Conservation (phyloP, 1,139 yeast genomes). For the Debaryomyces robertsiae region DNA sequence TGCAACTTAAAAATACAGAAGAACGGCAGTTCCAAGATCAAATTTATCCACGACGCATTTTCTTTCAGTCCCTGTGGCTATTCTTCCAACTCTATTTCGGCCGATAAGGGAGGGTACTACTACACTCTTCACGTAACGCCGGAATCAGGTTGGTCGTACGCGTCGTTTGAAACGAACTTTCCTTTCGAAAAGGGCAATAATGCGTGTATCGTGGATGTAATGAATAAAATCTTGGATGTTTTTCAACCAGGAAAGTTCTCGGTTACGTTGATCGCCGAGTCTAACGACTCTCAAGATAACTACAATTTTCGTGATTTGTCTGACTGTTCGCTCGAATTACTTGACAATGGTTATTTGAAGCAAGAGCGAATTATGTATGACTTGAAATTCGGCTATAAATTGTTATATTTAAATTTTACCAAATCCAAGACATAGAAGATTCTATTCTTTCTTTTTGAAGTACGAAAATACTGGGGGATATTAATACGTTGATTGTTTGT, state of each 20-base stretch:
- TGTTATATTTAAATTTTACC: conserved; percentile 51
- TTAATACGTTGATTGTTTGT: conserved; percentile 4
- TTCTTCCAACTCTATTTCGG: conserved; percentile 79
- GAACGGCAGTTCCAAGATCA: conserved; percentile 14
- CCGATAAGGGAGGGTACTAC: conserved; percentile 59
- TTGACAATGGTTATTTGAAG: conserved; percentile 58
- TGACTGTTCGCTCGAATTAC: conserved; percentile 32
- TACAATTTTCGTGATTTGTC: conserved; percentile 33
- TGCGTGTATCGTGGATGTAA: conserved; percentile 52
- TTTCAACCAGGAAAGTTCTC: conserved; percentile 81
- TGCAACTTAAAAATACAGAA: conserved; percentile 5
- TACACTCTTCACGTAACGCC: conserved; percentile 96
- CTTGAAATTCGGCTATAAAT: conserved; percentile 50
- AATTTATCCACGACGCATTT: conserved; percentile 76
- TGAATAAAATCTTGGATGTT: conserved; percentile 58
- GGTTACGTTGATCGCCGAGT: conserved; percentile 60
- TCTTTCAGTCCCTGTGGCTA: conserved; percentile 96
- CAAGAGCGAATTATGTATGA: conserved; percentile 74
- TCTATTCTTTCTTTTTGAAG: not conserved
- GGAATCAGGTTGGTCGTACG: conserved; percentile 91
- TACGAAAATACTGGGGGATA: conserved; percentile 16
- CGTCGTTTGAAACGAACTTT: conserved; percentile 90
- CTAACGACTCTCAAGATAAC: conserved; percentile 8
- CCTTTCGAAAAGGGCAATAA: conserved; percentile 42
- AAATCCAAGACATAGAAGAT: conserved; percentile 16